Evolutionary conservation across 768 basidiomycete species (phyloP).

Genomic region (Mycena rosella): DNA sequence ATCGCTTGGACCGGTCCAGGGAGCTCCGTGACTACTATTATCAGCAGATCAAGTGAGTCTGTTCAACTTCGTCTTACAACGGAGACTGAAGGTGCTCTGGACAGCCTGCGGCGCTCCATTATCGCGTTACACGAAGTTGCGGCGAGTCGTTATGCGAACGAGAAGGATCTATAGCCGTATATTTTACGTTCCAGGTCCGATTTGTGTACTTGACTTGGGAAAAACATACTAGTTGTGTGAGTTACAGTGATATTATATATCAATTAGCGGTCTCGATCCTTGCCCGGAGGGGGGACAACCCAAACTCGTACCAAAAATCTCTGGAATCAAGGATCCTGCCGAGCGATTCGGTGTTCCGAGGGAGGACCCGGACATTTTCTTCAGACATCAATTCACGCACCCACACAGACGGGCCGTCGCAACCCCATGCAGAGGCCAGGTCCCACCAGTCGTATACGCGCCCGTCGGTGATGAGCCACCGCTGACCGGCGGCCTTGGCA

Average conservation of each 20-base stretch:
- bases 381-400: constrained; percentile 72
- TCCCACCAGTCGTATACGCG: constrained; percentile 81
- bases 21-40: constrained; percentile 62
- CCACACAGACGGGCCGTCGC: constrained; percentile 61
- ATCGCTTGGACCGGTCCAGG: constrained; percentile 52
- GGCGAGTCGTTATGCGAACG: constrained; percentile 36
- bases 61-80: background rate
- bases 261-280: constrained; percentile 49
- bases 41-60: constrained; percentile 58
- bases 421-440: constrained; percentile 68
- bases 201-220: too few species aligned
- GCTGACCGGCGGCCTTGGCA: constrained; percentile 58
- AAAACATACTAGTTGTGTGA: too few species aligned
- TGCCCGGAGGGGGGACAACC: constrained; percentile 57
- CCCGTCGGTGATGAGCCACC: constrained; percentile 69
- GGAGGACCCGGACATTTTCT: constrained; percentile 60
- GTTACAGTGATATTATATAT: too few species aligned
- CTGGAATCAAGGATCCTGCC: constrained; percentile 69
- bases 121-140: constrained; percentile 51
- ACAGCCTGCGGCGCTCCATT: constrained; percentile 51
- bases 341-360: constrained; percentile 61
- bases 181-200: too few species aligned
- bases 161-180: constrained; percentile 16
- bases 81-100: background rate
- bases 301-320: constrained; percentile 70